Evolutionary conservation across 495 filamentous ascomycete species (phyloP), one percentile per base, ranked within the genome.

Genomic region (Tetracladium setigerum): DNA sequence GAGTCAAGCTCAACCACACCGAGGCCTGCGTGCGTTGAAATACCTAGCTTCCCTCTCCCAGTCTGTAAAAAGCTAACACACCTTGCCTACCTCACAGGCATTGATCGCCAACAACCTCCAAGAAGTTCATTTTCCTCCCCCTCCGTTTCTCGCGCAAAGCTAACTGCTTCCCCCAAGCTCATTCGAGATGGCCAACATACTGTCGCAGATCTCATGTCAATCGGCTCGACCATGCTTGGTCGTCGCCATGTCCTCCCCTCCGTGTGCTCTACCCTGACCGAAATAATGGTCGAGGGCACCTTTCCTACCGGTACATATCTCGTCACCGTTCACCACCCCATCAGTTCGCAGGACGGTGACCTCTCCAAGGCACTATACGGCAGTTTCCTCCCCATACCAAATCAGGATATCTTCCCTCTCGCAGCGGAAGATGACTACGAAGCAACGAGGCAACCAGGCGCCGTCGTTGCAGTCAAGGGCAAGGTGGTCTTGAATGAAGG

Each of bases 131-230:
- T 52, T 52, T 32, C 17, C 17, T 38, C n/a, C 18, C 16, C 18
- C 19, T 15, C 27, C 22, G 12, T 27, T 18, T 17, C 15, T 27
- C 13, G 35, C 31, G 41, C 37, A 38, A 41, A 46, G n/a, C 41
- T 42, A 24, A 44, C 41, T 14, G 17, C 12, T 34, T 4, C 35
- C 47, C 5, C 35, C 47, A 27, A 88, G 76, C 82, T 96, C 52
- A 91, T 97, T 64, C 92, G 92, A 62, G 92, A 98, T 91, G 92
- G 94, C 62, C 76, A 83, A 46, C 89, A 95, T 68, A 83, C 74
- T 38, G 91, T 98, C 47, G 82, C 90, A 9, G 87, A 94, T 58
- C 85, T 98, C 62, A 96, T 97, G 90, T 72, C 78, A 41, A 78
- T 91, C 52, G 92, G 92, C 56, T 82, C 86, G 58, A 87, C 82